Conservation (phyloP, 257 asterid species). For the Nicotiana undulata region DNA sequence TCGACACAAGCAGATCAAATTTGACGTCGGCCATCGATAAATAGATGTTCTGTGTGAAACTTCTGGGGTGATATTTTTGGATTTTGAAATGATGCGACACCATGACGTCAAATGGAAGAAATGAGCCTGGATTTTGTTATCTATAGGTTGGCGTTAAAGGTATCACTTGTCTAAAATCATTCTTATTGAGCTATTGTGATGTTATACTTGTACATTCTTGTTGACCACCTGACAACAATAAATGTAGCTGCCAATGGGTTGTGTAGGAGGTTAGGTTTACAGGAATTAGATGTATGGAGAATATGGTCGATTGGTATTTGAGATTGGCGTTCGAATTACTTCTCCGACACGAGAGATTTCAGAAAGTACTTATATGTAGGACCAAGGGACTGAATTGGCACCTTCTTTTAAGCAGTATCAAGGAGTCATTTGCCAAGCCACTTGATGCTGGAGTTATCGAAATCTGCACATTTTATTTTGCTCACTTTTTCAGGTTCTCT, state of each 20-base stretch:
- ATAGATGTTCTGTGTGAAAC: constrained; percentile 12
- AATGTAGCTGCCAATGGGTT: background rate
- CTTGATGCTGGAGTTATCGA: background rate
- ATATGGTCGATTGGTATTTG: background rate
- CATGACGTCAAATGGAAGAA: background rate
- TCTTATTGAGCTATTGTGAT: background rate
- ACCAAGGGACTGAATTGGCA: background rate
- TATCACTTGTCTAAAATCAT: background rate
- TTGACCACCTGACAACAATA: background rate
- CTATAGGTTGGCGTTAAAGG: background rate
- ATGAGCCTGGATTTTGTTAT: background rate
- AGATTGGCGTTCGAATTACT: background rate
- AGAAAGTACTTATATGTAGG: background rate
- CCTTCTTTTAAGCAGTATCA: background rate
- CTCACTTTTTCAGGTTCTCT: background rate
- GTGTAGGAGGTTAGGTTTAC: background rate
- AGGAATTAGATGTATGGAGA: background rate
- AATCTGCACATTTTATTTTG: background rate
- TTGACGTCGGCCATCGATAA: constrained; percentile 28
- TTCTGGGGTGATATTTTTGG: background rate
- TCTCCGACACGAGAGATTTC: background rate
- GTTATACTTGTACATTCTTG: background rate
- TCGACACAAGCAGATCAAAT: constrained; percentile 26
- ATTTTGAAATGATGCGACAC: background rate
- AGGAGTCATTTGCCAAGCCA: background rate